phyloP scores from a whole-genome alignment of 345 rosid genomes.

The Lepidium sativum region DNA sequence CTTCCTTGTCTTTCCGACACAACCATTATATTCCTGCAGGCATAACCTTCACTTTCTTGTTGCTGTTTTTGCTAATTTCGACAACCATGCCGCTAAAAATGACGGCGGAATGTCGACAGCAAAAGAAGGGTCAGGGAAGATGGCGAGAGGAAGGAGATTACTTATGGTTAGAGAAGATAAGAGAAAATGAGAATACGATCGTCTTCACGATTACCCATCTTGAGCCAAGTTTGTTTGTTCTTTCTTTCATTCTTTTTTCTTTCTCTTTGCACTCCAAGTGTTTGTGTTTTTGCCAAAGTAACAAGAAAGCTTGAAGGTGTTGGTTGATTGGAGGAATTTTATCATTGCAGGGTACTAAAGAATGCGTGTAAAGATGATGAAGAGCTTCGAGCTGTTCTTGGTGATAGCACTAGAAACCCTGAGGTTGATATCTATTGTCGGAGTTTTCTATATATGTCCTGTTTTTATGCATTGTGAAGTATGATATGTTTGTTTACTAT shows the following conservation, averaged over 20 bases:
- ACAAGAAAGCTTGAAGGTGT: not conserved
- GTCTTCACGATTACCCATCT: conserved; percentile 65
- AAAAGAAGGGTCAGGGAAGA: conserved; percentile 64
- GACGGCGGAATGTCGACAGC: conserved; percentile 4
- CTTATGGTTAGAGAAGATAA: conserved; percentile 77
- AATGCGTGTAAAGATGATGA: conserved; percentile 70
- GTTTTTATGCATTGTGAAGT: not conserved
- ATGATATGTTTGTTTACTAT: not conserved
- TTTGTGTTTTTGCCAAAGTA: conserved; percentile 19
- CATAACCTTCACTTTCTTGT: not conserved
- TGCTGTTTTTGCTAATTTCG: conserved; percentile 8
- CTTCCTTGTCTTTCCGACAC: not conserved
- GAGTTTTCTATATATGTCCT: not conserved
- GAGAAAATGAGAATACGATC: conserved; percentile 72
- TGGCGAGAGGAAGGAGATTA: conserved; percentile 83
- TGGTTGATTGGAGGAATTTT: not conserved
- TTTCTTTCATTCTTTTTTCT: not conserved
- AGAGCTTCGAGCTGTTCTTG: conserved; percentile 79
- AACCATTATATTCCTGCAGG: not conserved
- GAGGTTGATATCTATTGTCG: conserved; percentile 29
- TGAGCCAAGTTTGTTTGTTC: conserved; percentile 99
- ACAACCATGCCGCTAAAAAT: conserved; percentile 1
- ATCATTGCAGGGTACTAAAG: conserved; percentile 51
- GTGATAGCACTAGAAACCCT: conserved; percentile 85
- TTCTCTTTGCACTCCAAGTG: conserved; percentile 13